These are phyloP conservation scores for Ogataea hybrid DNA, from an alignment of 1,139 yeast genomes.

Conservation along the genomic window DNA sequence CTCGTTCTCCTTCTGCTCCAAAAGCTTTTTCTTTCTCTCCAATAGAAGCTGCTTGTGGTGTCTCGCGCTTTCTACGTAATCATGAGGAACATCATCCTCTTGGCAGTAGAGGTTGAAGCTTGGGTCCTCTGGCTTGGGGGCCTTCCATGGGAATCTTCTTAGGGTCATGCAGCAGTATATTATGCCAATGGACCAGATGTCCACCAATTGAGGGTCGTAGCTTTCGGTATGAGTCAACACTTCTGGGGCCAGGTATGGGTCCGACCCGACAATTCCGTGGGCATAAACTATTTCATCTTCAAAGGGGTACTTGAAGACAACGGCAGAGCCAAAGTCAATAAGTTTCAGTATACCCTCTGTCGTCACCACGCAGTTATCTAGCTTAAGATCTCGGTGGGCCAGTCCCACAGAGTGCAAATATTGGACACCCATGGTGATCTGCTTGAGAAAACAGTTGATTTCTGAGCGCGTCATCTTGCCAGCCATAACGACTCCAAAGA, in stretches of 20 bases:
- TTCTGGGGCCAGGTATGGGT: constrained; percentile 94
- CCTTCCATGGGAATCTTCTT: constrained; percentile 95
- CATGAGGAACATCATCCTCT: constrained; percentile 44
- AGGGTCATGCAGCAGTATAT: constrained; percentile 93
- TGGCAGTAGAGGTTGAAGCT: constrained; percentile 69
- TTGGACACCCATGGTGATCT: constrained; percentile 75
- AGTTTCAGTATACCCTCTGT: constrained; percentile 81
- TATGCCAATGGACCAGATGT: constrained; percentile 92
- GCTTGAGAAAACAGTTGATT: constrained; percentile 88
- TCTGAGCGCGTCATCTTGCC: constrained; percentile 87
- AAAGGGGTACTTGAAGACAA: constrained; percentile 88
- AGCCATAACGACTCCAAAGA: constrained; percentile 94
- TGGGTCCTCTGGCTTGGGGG: constrained; percentile 82
- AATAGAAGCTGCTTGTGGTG: constrained; percentile 44
- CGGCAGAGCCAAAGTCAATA: constrained; percentile 94
- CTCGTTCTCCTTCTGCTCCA: constrained; percentile 24
- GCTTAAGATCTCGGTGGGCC: constrained; percentile 88
- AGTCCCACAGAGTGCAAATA: constrained; percentile 86
- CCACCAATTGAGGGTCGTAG: constrained; percentile 92
- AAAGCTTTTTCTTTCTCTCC: constrained; percentile 36
- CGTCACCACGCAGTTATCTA: constrained; percentile 92
- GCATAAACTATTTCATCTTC: constrained; percentile 77
- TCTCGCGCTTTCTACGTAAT: constrained; percentile 44
- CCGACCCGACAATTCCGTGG: constrained; percentile 91
- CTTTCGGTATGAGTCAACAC: constrained; percentile 72